Evolutionary conservation across 2,329 filamentous ascomycete species (phyloP).

Genomic region (Penicillium glabrum): DNA sequence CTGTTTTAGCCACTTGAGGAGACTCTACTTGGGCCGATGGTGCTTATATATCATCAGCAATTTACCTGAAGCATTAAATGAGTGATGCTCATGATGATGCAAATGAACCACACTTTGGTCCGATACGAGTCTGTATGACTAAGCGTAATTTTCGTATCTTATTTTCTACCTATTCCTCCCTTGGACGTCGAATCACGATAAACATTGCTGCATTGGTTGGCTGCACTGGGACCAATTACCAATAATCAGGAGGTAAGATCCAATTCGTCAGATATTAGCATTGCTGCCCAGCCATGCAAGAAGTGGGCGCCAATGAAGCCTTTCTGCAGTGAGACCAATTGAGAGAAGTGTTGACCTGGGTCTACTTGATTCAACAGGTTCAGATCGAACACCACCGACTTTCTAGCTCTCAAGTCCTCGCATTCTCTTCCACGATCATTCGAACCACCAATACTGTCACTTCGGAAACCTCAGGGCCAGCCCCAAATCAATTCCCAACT

Average conservation of each 20-base stretch:
- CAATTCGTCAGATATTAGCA: neutral
- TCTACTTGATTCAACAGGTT: neutral
- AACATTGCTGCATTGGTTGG: neutral
- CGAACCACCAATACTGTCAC: neutral
- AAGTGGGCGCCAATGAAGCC: neutral
- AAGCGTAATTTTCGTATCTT: constrained; percentile 19
- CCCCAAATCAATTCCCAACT: neutral
- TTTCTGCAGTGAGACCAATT: neutral
- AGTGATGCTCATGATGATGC: constrained; percentile 30
- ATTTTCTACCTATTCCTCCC: constrained; percentile 1
- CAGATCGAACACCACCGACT: neutral
- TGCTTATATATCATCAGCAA: neutral
- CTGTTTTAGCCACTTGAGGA: neutral
- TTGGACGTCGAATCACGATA: neutral
- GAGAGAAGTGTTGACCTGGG: neutral
- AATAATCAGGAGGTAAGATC: neutral
- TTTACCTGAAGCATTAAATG: constrained; percentile 5
- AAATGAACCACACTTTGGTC: constrained; percentile 22
- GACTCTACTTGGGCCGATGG: neutral
- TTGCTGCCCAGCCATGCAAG: neutral
- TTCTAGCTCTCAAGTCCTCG: neutral
- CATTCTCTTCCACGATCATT: neutral
- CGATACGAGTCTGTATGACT: constrained; percentile 17
- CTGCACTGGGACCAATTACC: neutral
- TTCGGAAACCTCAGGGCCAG: neutral